Base-by-base conservation (phyloP, 495 filamentous ascomycete species). In the Geoglossum glabrum region DNA sequence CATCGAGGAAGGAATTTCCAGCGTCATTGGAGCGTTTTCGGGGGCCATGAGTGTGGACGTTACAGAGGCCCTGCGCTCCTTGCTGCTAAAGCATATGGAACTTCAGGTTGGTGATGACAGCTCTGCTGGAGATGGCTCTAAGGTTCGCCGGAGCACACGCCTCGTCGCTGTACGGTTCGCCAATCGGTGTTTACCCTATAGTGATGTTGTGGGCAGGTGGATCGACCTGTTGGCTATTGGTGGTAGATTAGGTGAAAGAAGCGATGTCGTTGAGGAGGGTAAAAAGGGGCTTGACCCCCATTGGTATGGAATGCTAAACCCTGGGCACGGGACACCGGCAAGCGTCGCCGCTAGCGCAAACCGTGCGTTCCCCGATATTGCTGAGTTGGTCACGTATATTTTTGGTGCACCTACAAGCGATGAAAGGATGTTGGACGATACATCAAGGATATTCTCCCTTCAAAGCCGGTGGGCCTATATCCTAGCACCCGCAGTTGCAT, bases 81-180 rank as follows among this genome's bases (percentile, higher is more conserved):
- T 89, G 33, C 73, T 92, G 34, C 64, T 87, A 8, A 71, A 76
- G 23, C 80, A 86, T 58, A 88, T 89, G 82, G 71, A 66, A 50
- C 65, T 76, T 45, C 60, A 75, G 26, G 72, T 79, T 40, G 79
- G 77, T 49, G 70, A 73, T 49, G 67, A 70, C 55, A 64, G 43
- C 60, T 52, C 70, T 59, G 59, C 70, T 4, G 61, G 67, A 28
- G 68, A 65, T n/a, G 68, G 69, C 6, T 71, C 64, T 56, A 66
- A 64, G 21, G 64, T 77, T 13, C 73, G 79, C 8, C 73, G 87
- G 57, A 84, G 80, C 56, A 82, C 83, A 52, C 80, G 86, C 8
- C 90, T 87, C 69, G 79, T 85, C 21, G 84, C 84, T n/a, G 78
- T 92, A 4, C 83, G 88, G 26, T 96, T 89, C 73, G 85, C 88